Evolutionary conservation across 2,329 filamentous ascomycete species (phyloP), one percentile per base, ranked within the genome.

Genomic region (Epichloe glyceriae): DNA sequence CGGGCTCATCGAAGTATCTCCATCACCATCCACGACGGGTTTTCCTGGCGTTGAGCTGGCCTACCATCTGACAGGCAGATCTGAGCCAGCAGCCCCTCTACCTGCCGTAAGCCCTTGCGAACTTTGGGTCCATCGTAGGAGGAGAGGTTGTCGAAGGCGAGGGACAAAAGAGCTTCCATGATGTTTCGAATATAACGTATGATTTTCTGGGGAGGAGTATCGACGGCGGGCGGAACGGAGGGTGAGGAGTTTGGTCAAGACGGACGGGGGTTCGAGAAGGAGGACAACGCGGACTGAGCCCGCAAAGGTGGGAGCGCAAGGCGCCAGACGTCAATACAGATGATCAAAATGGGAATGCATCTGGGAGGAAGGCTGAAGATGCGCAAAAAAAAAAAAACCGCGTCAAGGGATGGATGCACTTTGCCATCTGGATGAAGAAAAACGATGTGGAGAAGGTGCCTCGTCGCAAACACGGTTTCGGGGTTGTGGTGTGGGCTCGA

Each of bases 101-200:
- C 88, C 71, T 96, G 91, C 58, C 88, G 85, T 58, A 97, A 72
- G 48, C 91, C 93, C 72, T 96, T 97, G 60, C 88, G 85, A 64
- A 97, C 86, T 72, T 95, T 95, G 65, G 78, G 76, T 52, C 83
- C 83, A 61, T 96, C 89, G 67, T 90, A 90, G 46, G 90, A 96
- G 54, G 90, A 94, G 57, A 96, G 84, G 70, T 95, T 95, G 73
- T 96, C 90, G 70, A 97, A 97, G 54, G 91, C 89, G 65, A 95
- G 82, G 43, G 88, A 94, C 51, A 97, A 76, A 30, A 97, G 79
- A 49, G 86, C 82, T 73, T 97, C 93, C 93, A 97, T 97, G 62
- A 30, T 30, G 15, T 20, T 60, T 68, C 61, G 50, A 46, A 26
- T 43, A 34, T 37, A 19, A 30, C 3, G 54, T 53, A 30, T 53